A percentile compares a stretch with the other conserved stretches of the same genome.
Evolutionary conservation across 495 filamentous ascomycete genomes (phyloP).

Genomic region (Neurospora intermedia): DNA sequence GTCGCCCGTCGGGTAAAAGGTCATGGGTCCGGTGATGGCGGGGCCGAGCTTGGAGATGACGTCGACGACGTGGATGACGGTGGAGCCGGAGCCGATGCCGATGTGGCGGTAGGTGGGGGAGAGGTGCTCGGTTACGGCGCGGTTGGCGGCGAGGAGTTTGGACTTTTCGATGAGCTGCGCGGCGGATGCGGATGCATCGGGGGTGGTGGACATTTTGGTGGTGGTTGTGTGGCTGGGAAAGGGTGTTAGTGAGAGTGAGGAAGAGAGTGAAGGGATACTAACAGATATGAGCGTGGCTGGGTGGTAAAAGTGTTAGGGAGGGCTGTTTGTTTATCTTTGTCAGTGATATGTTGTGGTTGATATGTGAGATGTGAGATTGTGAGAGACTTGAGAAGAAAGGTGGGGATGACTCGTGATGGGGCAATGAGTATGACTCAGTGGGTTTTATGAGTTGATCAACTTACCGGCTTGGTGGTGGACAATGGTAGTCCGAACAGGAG

Average conservation of each 20-base stretch:
- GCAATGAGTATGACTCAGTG: background rate
- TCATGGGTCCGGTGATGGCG: slow-evolving; percentile 49
- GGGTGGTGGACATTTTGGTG: slow-evolving; percentile 9
- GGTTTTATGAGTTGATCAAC: background rate
- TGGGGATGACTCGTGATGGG: too few species aligned
- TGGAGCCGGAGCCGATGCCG: slow-evolving; percentile 89
- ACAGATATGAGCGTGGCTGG: too few species aligned
- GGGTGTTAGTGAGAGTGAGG: too few species aligned
- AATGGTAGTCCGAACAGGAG: background rate
- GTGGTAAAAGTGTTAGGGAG: too few species aligned
- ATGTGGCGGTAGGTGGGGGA: slow-evolving; percentile 57
- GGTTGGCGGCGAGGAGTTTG: slow-evolving; percentile 72
- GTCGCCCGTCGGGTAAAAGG: slow-evolving; percentile 85
- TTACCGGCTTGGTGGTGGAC: background rate
- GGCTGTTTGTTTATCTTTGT: too few species aligned
- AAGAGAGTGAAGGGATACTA: too few species aligned
- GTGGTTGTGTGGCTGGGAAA: too few species aligned
- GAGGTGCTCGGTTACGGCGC: slow-evolving; percentile 81
- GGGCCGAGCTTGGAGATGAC: slow-evolving; percentile 67
- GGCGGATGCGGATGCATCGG: background rate
- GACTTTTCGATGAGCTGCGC: slow-evolving; percentile 55
- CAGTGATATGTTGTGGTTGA: too few species aligned
- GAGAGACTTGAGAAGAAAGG: too few species aligned
- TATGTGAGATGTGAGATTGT: too few species aligned
- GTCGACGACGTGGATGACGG: slow-evolving; percentile 91